Conservation (phyloP, 192 early-diverging fungal species). For the Gryganskiella cystojenkinii region DNA sequence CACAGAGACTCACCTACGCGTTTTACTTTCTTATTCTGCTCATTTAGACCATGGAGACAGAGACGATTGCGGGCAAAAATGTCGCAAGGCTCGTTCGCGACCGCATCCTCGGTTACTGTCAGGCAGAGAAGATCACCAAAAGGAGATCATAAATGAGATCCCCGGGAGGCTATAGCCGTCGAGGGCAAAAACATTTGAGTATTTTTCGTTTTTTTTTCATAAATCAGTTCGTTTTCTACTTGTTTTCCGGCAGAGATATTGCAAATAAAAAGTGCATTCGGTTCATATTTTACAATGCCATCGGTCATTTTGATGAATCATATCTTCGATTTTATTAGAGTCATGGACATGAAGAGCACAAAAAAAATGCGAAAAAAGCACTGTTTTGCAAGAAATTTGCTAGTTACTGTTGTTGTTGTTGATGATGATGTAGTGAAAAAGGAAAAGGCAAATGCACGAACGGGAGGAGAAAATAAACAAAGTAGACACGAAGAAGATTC, state of each 20-base stretch:
- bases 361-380: neutral
- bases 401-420: too few relatives aligned
- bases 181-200: too few relatives aligned
- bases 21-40: neutral
- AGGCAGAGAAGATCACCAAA: slow-evolving; percentile 17
- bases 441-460: neutral
- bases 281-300: neutral
- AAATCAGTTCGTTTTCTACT: too few relatives aligned
- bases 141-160: neutral
- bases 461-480: too few relatives aligned
- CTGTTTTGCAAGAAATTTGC: neutral
- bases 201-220: too few relatives aligned
- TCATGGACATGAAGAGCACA: neutral
- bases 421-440: too few relatives aligned
- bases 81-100: slow-evolving; percentile 62
- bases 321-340: neutral
- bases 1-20: slow-evolving; percentile 1
- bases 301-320: neutral
- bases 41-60: slow-evolving; percentile 73
- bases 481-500: neutral
- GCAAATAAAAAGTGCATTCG: too few relatives aligned
- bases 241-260: too few relatives aligned
- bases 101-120: slow-evolving; percentile 33
- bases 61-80: slow-evolving; percentile 67
- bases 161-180: too few relatives aligned